phyloP scores from a whole-genome alignment of 2,329 filamentous ascomycete genomes.

The Colletotrichum sp. region DNA sequence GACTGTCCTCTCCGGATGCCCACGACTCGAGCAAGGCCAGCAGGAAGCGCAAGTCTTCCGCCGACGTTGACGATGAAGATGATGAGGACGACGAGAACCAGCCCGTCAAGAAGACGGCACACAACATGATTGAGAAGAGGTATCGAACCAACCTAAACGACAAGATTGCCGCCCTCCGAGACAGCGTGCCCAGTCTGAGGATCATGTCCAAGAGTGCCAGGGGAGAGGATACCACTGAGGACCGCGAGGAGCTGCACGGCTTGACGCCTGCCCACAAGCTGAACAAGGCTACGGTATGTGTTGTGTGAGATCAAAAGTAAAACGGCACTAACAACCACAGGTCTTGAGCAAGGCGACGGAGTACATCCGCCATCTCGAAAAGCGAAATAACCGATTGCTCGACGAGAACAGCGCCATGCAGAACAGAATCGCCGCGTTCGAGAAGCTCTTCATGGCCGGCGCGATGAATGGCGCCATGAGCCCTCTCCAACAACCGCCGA shows the following conservation, averaged over 20 bases:
- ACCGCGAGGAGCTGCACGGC: constrained; percentile 81
- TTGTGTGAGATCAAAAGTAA: accelerated
- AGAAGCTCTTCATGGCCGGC: constrained; percentile 79
- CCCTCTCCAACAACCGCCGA: constrained; percentile 58
- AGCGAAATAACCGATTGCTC: constrained; percentile 80
- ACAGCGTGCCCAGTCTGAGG: constrained; percentile 89
- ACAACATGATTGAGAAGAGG: constrained; percentile 98
- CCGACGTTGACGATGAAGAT: constrained; percentile 62
- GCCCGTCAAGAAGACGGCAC: constrained; percentile 84
- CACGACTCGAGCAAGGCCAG: constrained; percentile 45
- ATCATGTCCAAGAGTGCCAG: constrained; percentile 78
- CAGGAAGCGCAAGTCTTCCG: constrained; percentile 74
- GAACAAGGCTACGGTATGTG: constrained; percentile 87
- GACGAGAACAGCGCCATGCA: constrained; percentile 85
- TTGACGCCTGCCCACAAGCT: constrained; percentile 89
- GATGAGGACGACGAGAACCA: constrained; percentile 61
- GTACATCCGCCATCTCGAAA: constrained; percentile 93
- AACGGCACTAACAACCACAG: constrained; percentile 34
- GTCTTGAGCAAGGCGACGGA: constrained; percentile 94
- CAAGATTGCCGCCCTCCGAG: constrained; percentile 90
- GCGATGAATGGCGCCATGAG: constrained; percentile 70
- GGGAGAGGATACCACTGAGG: constrained; percentile 72
- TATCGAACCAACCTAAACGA: constrained; percentile 97
- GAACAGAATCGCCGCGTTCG: constrained; percentile 74
- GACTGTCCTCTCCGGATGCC: constrained; percentile 65